Evolutionary conservation across 2,329 filamentous ascomycete genomes (phyloP).

Genomic region (Penicillium palitans): DNA sequence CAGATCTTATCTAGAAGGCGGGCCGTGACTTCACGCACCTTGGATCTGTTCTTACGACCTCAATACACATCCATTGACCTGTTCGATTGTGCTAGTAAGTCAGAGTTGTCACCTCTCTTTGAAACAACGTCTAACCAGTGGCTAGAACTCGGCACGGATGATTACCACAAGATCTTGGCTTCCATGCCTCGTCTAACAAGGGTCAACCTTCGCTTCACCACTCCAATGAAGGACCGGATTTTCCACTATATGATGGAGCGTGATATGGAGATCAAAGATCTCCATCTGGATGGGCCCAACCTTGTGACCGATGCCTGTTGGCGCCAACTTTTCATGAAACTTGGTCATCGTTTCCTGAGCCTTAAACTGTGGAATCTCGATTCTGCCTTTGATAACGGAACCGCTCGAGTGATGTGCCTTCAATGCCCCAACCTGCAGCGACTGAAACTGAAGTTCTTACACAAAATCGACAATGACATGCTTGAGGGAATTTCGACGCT

Average conservation of each 20-base stretch:
- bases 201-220: constrained; percentile 78
- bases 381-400: constrained; percentile 73
- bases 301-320: constrained; percentile 76
- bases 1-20: constrained; percentile 66
- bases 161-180: constrained; percentile 79
- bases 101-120: neutral
- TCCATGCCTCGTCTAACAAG: constrained; percentile 67
- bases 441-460: constrained; percentile 80
- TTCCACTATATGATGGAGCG: constrained; percentile 78
- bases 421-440: constrained; percentile 68
- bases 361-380: constrained; percentile 84
- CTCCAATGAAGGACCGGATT: constrained; percentile 84
- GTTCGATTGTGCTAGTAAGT: constrained; percentile 60
- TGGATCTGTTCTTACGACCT: constrained; percentile 51
- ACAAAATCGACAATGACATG: constrained; percentile 66
- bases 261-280: constrained; percentile 64
- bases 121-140: constrained; percentile 29
- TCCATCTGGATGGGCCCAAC: constrained; percentile 83
- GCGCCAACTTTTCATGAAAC: constrained; percentile 65
- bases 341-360: constrained; percentile 64
- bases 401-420: constrained; percentile 61
- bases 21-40: constrained; percentile 52
- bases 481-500: constrained; percentile 66
- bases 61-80: constrained; percentile 59
- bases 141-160: constrained; percentile 67